Evolutionary conservation across 1,284 basidiomycete genomes (phyloP).

Genomic region (Neolentinus lepideus): DNA sequence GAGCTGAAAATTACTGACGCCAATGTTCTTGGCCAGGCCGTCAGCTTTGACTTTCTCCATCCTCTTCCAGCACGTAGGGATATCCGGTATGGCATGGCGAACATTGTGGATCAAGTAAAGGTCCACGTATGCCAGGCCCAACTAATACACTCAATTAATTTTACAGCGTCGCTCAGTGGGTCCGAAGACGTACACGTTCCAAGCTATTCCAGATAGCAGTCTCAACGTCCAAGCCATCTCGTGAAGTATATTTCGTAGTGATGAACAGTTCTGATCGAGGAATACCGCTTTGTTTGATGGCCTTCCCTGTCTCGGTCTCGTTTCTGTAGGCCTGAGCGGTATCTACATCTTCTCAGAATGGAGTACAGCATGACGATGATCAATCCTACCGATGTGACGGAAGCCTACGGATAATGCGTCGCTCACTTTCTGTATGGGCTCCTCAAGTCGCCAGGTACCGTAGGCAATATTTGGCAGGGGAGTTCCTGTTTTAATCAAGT

Average conservation of each 20-base stretch:
- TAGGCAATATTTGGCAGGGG: constrained; percentile 44
- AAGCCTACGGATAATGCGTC: constrained; percentile 48
- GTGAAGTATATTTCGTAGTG: constrained; percentile 47
- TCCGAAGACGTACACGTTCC: constrained; percentile 23
- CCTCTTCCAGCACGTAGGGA: constrained; percentile 54
- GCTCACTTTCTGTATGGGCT: constrained; percentile 40
- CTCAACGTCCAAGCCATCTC: constrained; percentile 29
- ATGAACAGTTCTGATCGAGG: constrained; percentile 40
- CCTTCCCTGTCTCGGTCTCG: constrained; percentile 42
- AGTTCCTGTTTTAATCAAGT: constrained; percentile 23
- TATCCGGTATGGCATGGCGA: constrained; percentile 31
- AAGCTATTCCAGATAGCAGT: constrained; percentile 31
- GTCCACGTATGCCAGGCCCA: constrained; percentile 64
- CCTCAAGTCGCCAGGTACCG: constrained; percentile 44
- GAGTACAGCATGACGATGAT: no score
- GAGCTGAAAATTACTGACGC: constrained; percentile 71
- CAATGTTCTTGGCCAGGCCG: constrained; percentile 62
- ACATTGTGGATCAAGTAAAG: constrained; percentile 67
- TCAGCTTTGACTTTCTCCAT: constrained; percentile 58
- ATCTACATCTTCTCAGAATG: constrained; percentile 11
- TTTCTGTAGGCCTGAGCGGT: constrained; percentile 39
- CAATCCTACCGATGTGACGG: constrained; percentile 37
- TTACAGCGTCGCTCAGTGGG: not conserved
- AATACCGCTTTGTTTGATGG: constrained; percentile 42
- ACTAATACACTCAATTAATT: constrained; percentile 26